These are phyloP conservation scores for Beauveria sp. DNA, from an alignment of 2,329 filamentous ascomycete species.

Conservation along the genomic window DNA sequence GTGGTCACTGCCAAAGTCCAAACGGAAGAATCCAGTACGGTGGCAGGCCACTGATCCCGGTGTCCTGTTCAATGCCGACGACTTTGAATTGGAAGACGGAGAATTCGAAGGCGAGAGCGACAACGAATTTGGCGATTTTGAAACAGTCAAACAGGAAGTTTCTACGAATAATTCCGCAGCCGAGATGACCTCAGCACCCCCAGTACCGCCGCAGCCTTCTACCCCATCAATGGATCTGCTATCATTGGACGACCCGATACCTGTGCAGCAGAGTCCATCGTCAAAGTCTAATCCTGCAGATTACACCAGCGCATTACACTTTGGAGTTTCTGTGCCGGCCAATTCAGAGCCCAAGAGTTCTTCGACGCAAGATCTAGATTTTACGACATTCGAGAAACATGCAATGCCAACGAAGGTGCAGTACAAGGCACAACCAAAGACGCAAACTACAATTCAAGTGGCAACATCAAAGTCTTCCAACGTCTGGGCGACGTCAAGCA, in stretches of 20 bases:
- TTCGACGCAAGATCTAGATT: background rate
- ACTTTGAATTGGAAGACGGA: conserved; percentile 36
- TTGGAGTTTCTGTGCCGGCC: background rate
- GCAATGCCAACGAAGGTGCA: background rate
- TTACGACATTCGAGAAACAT: background rate
- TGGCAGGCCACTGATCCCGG: conserved; percentile 33
- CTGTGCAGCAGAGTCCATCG: conserved; percentile 13
- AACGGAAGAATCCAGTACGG: conserved; percentile 14
- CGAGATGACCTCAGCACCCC: conserved; percentile 13
- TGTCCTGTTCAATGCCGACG: conserved; percentile 60
- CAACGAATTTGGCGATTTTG: conserved; percentile 45
- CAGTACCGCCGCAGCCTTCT: conserved; percentile 12
- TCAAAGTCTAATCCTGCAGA: conserved; percentile 10
- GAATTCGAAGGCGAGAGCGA: conserved; percentile 40
- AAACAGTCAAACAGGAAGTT: conserved; percentile 30
- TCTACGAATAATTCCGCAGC: conserved; percentile 15
- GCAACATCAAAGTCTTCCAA: background rate
- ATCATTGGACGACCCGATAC: conserved; percentile 26
- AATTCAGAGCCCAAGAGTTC: background rate
- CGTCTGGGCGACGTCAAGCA: conserved; percentile 14
- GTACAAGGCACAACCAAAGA: background rate
- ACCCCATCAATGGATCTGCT: conserved; percentile 33
- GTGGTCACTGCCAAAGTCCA: conserved; percentile 15
- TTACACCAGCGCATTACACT: background rate
- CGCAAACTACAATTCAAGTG: background rate